phyloP scores from a whole-genome alignment of 192 early-diverging fungal species.

The Piromyces sp. region DNA sequence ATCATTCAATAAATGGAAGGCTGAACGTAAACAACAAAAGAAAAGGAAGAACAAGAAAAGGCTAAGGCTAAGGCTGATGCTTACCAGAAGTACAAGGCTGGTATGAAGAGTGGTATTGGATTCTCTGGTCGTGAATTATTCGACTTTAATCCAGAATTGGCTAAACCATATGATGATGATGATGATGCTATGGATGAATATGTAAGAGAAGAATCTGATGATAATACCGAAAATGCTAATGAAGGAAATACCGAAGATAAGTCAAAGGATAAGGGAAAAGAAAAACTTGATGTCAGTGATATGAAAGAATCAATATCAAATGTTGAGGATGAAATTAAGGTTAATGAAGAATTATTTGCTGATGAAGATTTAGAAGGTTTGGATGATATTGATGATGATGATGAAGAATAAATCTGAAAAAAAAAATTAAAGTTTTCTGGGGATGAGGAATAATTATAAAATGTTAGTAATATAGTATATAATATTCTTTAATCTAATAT shows the following conservation, averaged over 20 bases:
- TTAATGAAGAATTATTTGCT: constrained; percentile 63
- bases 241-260: constrained; percentile 18
- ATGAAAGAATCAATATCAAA: constrained; percentile 2
- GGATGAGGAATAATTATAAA: background rate
- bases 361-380: constrained; percentile 74
- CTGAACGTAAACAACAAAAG: constrained; percentile 53
- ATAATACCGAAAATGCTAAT: constrained; percentile 45
- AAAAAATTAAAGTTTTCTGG: background rate
- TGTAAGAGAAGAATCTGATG: constrained; percentile 35
- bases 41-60: constrained; percentile 50
- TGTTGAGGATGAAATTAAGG: constrained; percentile 9
- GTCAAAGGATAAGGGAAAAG: constrained; percentile 9
- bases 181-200: constrained; percentile 59
- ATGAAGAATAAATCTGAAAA: background rate
- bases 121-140: constrained; percentile 89
- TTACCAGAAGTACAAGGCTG: constrained; percentile 49
- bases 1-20: constrained; percentile 85
- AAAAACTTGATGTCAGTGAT: constrained; percentile 4
- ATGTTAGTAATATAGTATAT: too few species aligned
- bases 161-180: constrained; percentile 46
- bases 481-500: too few species aligned
- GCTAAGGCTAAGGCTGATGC: constrained; percentile 20
- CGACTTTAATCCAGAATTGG: constrained; percentile 88
- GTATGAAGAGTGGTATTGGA: constrained; percentile 70
- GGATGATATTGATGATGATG: constrained; percentile 36